A percentile compares a stretch with the other conserved stretches of the same genome.
Evolutionary conservation across 768 basidiomycete species (phyloP).

Genomic region (Suillus sp.): DNA sequence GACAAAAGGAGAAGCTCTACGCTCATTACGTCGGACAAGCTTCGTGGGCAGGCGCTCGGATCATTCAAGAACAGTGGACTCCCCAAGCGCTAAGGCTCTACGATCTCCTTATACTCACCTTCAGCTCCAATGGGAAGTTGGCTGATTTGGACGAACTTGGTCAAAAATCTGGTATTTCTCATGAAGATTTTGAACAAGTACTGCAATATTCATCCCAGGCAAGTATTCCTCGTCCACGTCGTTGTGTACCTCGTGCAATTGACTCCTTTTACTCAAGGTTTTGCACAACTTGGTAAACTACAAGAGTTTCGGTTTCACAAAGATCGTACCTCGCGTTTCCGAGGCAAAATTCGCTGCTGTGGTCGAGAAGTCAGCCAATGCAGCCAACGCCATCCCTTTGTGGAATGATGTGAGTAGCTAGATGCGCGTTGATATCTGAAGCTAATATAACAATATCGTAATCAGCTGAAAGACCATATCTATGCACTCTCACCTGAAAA

Average conservation of each 20-base stretch:
- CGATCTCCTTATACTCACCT: slow-evolving; percentile 69
- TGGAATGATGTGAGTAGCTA: slow-evolving; percentile 58
- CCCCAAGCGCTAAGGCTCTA: slow-evolving; percentile 66
- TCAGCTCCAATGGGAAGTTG: slow-evolving; percentile 61
- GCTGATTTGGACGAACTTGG: slow-evolving; percentile 58
- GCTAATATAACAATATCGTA: slow-evolving; percentile 11
- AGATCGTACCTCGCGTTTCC: slow-evolving; percentile 76
- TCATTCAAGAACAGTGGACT: slow-evolving; percentile 87
- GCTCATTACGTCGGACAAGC: slow-evolving; percentile 71
- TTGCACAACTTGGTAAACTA: slow-evolving; percentile 61
- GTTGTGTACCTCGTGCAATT: not conserved
- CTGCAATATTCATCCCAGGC: slow-evolving; percentile 79
- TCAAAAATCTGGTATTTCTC: slow-evolving; percentile 51
- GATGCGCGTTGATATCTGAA: not conserved
- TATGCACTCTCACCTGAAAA: slow-evolving; percentile 67
- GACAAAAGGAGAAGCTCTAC: slow-evolving; percentile 77
- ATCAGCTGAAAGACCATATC: slow-evolving; percentile 72
- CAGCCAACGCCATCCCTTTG: slow-evolving; percentile 52
- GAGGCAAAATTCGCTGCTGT: slow-evolving; percentile 63
- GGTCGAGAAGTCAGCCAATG: slow-evolving; percentile 61
- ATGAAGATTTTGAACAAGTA: slow-evolving; percentile 67
- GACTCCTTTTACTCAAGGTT: slow-evolving; percentile 26
- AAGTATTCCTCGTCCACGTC: not conserved
- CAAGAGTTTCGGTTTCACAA: slow-evolving; percentile 82
- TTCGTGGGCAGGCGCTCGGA: slow-evolving; percentile 82